Evolutionary conservation across 2,329 filamentous ascomycete species (phyloP), one percentile per base, ranked within the genome.

Genomic region (Pyricularia sp.): DNA sequence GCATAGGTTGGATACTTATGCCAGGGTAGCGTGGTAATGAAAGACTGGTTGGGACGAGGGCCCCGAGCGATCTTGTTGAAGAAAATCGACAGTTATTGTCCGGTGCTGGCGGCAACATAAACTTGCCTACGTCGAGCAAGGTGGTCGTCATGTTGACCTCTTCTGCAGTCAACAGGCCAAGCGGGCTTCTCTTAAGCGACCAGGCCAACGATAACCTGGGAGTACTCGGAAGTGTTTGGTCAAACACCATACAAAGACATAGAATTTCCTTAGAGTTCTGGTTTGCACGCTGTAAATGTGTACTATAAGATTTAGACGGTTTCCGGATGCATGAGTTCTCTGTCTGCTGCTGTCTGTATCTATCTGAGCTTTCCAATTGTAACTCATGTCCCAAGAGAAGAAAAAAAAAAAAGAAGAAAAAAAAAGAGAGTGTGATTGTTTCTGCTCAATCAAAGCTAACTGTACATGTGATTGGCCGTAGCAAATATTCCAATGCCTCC

Each of bases 301-400:
- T 82, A 82, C 77, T 80, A 79, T 81, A 65, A 76, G 74, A 78
- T 77, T 75, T 81, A 81, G 78, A 82, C 74, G 76, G 65, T 66
- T 64, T 30, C 26, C 55, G 55, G 28, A 59, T 59, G 55, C 24
- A 59, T 59, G 55, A 30, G 10, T 30, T 59, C 26, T 33, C 53
- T 57, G 53, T 24, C 65, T 66, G 33, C 63, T 60, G 64, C 24
- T 40, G 33, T 40, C 62, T 64, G 60, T 65, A 33, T 30, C 44
- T 35, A 40, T 67, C 64, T 64, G 28, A 30, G 19, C 33, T 31
- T 40, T 59, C 24, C 40, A 62, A 22, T 31, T 44, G 12, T 16
- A 13, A 24, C 24, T 6, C 33, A 1, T 53, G 7, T 12, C 24
- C 19, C 40, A n/a, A 49, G 40, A 19, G 3, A 33, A n/a, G n/a